Evolutionary conservation across 2,329 filamentous ascomycete species (phyloP), one percentile per base, ranked within the genome.

Genomic region (Metarhizium robertsii): DNA sequence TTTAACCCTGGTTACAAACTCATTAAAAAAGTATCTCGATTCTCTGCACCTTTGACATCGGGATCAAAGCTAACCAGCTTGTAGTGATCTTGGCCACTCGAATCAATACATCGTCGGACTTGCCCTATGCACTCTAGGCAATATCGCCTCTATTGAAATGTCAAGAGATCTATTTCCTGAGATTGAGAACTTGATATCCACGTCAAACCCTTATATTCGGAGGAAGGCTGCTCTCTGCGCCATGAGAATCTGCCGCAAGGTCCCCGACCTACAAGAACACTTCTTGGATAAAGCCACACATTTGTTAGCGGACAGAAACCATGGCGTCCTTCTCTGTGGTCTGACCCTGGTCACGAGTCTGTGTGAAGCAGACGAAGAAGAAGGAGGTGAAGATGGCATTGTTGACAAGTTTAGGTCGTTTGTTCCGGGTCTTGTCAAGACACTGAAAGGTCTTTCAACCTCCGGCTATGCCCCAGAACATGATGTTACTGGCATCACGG

Each of bases 41-140:
- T 18, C 25, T 29, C 8, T n/a, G 11, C 20, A 34, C 25, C 29
- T 4, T 43, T 49, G 10, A 3, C 20, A 40, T 42, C 14, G 11
- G 25, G 45, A 45, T 54, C 45, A 51, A 53, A 56, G 47, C 62
- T 65, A 56, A 62, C 58, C 43, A 48, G 7, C 14, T 30, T 32
- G 18, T 55, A 96, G 92, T 79, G 94, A 97, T 68, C 80, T 99
- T 55, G 90, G 92, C 65, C 94, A 99, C 74, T 92, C 90, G 55
- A 99, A 99, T 70, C 94, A 99, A 73, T 99, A 99, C 72, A 90
- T 99, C 59, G 94, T 97, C 63, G 94, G 95, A 29, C 86, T 99
- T 53, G 94, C 94, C 58, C 84, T 99, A 36, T 96, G 92, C 70
- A 96, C 95, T 0, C 83, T 99, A 20, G 94, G 92, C 62, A 99